Base-by-base conservation (phyloP, 1,284 basidiomycete species). In the Heterobasidion irregulare region DNA sequence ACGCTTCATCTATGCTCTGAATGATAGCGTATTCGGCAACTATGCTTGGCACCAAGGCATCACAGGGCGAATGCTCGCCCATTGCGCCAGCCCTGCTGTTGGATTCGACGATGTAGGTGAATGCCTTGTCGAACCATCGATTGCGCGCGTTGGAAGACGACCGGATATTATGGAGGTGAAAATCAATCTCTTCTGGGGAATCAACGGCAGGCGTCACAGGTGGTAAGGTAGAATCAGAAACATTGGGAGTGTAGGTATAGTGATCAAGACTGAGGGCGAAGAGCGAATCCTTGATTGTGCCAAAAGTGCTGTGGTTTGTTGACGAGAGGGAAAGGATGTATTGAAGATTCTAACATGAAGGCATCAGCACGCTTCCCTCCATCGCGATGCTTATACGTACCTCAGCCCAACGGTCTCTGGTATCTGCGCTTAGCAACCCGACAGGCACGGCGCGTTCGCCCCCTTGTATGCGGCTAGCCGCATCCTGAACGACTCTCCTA, bases 21-120 rank as follows among this genome's bases (percentile, higher is more conserved):
- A 83, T 81, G 43, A 94, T 74, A 1, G 85, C 85, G 64, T 89
- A 96, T 65, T 98, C 94, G 45, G 85, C 83, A n/a, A 93, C 82
- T 53, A 95, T 89, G 61, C 90, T 92, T 0, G 95, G 94, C 1
- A 97, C 86, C 9, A 98, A 75, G 1, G 95, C 95, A 62, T 98
- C 96, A 56, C 89, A 87, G 0, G 92, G 89, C 2, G 92, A 92
- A 71, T 98, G 95, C 72, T 98, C 96, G 33, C 96, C 96, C 65
- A 86, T 85, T 54, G 92, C 88, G 43, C 92, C 92, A 2, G 92
- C 90, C 46, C 92, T 84, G 1, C 89, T 86, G 59, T 88, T 92
- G 12, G 86, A 84, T 71, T 98, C 94, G 45, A 98, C 84, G 50
- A 91, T 80, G 56, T 98, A 72, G 6, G 85, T 85, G 47, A 91